phyloP scores from a whole-genome alignment of 2,329 filamentous ascomycete species.

The Fusarium subglutinans region DNA sequence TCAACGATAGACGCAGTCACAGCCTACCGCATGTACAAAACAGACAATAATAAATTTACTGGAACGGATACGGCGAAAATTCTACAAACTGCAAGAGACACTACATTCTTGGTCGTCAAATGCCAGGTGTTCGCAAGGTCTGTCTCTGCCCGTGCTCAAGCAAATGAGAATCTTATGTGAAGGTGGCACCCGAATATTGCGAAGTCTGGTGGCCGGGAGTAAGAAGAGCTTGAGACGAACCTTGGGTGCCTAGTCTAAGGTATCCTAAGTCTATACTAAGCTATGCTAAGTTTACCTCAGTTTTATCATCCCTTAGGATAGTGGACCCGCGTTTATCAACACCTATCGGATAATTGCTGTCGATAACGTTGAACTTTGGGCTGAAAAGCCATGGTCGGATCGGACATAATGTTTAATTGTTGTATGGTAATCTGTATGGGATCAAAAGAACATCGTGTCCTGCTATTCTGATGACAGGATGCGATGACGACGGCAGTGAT shows the following conservation, averaged over 20 bases:
- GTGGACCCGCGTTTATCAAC: not conserved
- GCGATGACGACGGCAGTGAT: not conserved
- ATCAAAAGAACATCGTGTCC: not conserved
- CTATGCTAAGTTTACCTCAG: not conserved
- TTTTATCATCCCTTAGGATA: not conserved
- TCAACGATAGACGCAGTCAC: not conserved
- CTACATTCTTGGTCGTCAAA: not conserved
- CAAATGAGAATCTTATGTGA: not conserved
- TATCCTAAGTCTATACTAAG: not conserved
- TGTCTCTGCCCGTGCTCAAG: not conserved
- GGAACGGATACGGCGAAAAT: not conserved
- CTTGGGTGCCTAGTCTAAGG: not conserved
- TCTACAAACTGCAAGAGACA: not conserved
- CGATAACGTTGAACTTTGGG: not conserved
- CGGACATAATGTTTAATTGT: not conserved
- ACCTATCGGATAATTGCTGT: rapidly evolving
- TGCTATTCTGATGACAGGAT: not conserved
- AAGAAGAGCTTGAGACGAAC: not conserved
- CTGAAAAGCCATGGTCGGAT: not conserved
- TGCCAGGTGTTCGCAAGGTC: not conserved
- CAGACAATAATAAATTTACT: not conserved
- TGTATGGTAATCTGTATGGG: not conserved
- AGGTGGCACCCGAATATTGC: not conserved
- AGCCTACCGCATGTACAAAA: not conserved
- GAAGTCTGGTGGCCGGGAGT: not conserved